Evolutionary conservation across 441 rosid species (phyloP), one percentile per base, ranked within the genome.

Genomic region (Populus hybrid): DNA sequence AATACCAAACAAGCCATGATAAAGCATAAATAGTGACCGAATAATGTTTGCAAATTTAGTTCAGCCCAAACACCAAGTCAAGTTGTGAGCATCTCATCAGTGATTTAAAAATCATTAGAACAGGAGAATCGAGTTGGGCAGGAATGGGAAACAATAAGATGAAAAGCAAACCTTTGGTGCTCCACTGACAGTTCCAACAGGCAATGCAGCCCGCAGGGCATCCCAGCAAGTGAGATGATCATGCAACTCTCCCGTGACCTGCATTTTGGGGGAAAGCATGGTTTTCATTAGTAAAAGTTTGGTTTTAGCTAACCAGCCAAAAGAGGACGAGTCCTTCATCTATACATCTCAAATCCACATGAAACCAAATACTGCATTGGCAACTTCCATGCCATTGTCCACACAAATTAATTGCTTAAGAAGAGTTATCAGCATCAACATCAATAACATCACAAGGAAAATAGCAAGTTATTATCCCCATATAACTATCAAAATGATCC

Each of bases 111-210:
- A 72, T 61, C 76, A 59, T 6, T 57, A 53, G 14, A 20, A 23
- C 46, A 11, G 1, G 6, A 20, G 40, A 75, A 75, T 65, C 70
- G 0, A 5, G n/a, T 65, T 12, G 26, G 14, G 24, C 5, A 21
- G 14, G 14, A 18, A 9, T 1, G 2, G 34, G 36, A 30, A 40
- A 16, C 9, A 18, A n/a, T 46, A 34, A 26, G 38, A 72, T 6
- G 57, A 67, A 23, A 1, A 46, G n/a, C 30, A 71, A 46, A 91
- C 93, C 93, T 95, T 95, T 65, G 99, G 99, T 20, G 97, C 97
- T 34, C 99, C 95, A 14, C 97, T 94, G 68, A 90, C 97, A 4
- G 97, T 93, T 77, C 99, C 98, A 12, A 94, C 97, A 0, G 99
- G 97, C 78, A 95, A 77, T 2, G 97, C 97, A 28, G 94, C 91